Conservation (phyloP, 192 early-diverging fungal species). For the Backusella mclennaniae region DNA sequence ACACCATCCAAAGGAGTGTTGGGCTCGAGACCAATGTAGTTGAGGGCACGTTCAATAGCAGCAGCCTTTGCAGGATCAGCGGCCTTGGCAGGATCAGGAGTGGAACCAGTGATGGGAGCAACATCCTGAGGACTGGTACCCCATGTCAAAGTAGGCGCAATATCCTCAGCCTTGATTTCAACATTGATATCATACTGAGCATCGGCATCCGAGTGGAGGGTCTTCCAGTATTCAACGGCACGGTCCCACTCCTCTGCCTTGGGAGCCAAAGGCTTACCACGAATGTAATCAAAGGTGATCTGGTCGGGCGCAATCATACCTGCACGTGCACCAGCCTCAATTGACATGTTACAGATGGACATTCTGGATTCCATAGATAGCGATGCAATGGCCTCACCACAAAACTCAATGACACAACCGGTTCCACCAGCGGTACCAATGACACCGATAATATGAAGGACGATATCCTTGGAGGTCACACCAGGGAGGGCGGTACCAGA, state of each 20-base stretch:
- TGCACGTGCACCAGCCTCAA: conserved; percentile 71
- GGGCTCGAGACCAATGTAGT: conserved; percentile 64
- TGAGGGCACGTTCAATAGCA: conserved; percentile 52
- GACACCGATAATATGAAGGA: conserved; percentile 66
- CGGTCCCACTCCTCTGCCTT: conserved; percentile 51
- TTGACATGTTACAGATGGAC: conserved; percentile 78
- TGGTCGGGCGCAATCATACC: conserved; percentile 74
- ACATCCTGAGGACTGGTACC: conserved; percentile 70
- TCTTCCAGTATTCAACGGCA: conserved; percentile 62
- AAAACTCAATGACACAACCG: conserved; percentile 69
- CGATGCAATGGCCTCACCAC: conserved; percentile 50
- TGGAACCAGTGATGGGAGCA: conserved; percentile 56
- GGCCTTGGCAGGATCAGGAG: conserved; percentile 55
- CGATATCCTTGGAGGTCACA: conserved; percentile 64
- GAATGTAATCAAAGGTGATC: conserved; percentile 66
- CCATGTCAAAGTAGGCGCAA: conserved; percentile 67
- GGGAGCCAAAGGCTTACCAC: conserved; percentile 59
- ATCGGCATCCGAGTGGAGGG: conserved; percentile 56
- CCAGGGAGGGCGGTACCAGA: conserved; percentile 49
- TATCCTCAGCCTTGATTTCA: conserved; percentile 52
- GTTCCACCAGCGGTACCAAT: conserved; percentile 75
- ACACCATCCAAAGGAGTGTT: conserved; percentile 56
- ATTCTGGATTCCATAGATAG: conserved; percentile 69
- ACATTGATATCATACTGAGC: conserved; percentile 65
- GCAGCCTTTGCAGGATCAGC: conserved; percentile 42